Evolutionary conservation across 139 green algal species (phyloP), one percentile per base, ranked within the genome.

Genomic region (Eudorina sp.): DNA sequence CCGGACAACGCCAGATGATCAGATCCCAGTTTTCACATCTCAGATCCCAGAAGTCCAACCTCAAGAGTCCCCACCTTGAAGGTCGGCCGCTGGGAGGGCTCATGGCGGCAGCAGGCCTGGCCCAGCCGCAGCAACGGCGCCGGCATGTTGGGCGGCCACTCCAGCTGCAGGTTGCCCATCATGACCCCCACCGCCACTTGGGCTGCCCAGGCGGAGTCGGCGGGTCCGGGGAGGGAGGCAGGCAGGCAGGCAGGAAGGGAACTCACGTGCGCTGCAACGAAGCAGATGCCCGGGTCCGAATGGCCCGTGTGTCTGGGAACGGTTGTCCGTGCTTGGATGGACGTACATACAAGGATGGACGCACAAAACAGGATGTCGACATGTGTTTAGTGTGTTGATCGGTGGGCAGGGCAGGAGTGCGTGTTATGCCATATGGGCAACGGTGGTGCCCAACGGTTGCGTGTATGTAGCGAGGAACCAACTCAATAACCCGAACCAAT

Each of bases 161-260:
- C 82, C 41, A 88, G 64, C 31, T n/a, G 5, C 43, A 88, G 82
- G 31, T 80, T 41, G 5, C 82, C 82, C 46, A 45, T 16, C 82
- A 88, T 68, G 34, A 88, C 82, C 4, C 82, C 82, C 27, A 88
- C 60, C 21, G 82, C 82, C 21, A 88, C 82, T 88, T 88, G 82
- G 23, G 82, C 82, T 88, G 64, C 21, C n/a, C 27, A 36, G 53
- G 38, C 41, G 69, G 3, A 38, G 72, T 38, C 6, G 72, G 4
- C 31, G 16, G 41, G 58, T 25, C 69, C 19, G 3, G n/a, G 31
- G 55, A 25, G 51, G 51, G 3, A 19, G 36, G 9, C 25, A 29
- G 9, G 25, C 25, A 68, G 51, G 46, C 9, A 27, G 76, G 3
- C 0, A 53, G 34, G 23, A 38, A 60, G 4, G 41, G 34, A 43